Base-by-base conservation (phyloP, 1,139 yeast genomes). In the Hansenula anomala region DNA sequence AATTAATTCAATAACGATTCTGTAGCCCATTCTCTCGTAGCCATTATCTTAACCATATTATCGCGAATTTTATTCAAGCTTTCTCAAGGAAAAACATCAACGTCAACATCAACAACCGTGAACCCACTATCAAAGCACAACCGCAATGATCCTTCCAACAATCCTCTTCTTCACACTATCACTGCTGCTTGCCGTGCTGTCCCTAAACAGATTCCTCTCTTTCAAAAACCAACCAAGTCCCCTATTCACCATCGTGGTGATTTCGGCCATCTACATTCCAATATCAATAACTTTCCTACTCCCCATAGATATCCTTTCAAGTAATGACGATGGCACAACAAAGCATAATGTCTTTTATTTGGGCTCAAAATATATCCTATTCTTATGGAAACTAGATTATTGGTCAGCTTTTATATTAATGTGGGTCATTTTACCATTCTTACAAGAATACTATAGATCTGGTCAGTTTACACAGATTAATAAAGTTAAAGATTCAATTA, bases 321-420 rank as follows among this genome's bases (percentile, higher is more conserved):
- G 73, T 4, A 51, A 46, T 50, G 52, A 44, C 23, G 63, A 20
- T 42, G 55, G 27, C 44, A 55, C 32, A 41, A 46, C 23, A 28
- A 48, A 31, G 2, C 44, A 44, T 15, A 56, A 53, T 35, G 54
- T 61, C 23, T 66, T 73, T 42, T 71, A 65, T 40, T 47, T 75
- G 23, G 38, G 69, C 0, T 73, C 77, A 17, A 66, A 64, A 40
- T 67, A 71, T n/a, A 69, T 83, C 10, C 61, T 78, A 26, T 55
- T 66, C 8, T 56, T 82, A 25, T 87, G 96, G 96, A 74, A 83
- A 48, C 56, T 75, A 36, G 79, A 82, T 40, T 87, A 87, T 60
- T 87, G 96, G 96, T 64, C 75, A 14, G 85, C 95, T 0, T 87
- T 86, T 53, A 56, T 71, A 23, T 63, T 87, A 41, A 86, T 95